These are phyloP conservation scores for Microascus cirrosus DNA, from an alignment of 2,329 filamentous ascomycete genomes.

Conservation along the genomic window DNA sequence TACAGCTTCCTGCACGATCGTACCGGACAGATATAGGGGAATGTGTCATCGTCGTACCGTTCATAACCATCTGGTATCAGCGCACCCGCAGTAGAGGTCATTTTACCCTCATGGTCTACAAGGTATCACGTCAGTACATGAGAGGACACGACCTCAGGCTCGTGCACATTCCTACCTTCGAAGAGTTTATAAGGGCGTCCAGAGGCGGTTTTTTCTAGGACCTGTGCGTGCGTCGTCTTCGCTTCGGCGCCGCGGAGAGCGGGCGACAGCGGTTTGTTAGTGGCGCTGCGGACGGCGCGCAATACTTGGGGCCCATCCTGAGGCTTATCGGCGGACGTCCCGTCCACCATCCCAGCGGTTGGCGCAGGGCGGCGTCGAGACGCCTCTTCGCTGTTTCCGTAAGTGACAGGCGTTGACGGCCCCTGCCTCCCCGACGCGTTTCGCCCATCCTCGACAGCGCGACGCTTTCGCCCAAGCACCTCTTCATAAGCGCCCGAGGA, in stretches of 20 bases:
- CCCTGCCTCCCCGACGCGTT: not conserved
- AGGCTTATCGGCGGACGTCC: not conserved
- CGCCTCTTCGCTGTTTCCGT: not conserved
- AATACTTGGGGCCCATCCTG: not conserved
- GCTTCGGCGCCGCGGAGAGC: not conserved
- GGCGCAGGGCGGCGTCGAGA: not conserved
- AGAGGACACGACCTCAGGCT: not conserved
- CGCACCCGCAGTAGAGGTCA: slow-evolving; percentile 7
- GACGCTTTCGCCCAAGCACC: not conserved
- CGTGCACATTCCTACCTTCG: not conserved
- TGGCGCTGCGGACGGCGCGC: not conserved
- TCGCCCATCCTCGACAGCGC: not conserved
- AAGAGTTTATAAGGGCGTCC: not conserved
- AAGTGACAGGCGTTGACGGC: not conserved
- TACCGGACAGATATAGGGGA: slow-evolving; percentile 17
- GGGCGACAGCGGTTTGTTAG: not conserved
- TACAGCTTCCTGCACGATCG: slow-evolving; percentile 14
- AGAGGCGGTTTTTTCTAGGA: not conserved
- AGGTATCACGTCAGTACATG: not conserved
- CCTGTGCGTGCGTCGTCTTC: not conserved
- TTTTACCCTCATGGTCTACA: not conserved
- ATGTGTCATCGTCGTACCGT: slow-evolving; percentile 6
- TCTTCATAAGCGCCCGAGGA: not conserved
- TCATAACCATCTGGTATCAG: slow-evolving; percentile 14
- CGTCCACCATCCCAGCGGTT: not conserved